Evolutionary conservation across 2,329 filamentous ascomycete species (phyloP).

Genomic region (Raffaelea arxii): DNA sequence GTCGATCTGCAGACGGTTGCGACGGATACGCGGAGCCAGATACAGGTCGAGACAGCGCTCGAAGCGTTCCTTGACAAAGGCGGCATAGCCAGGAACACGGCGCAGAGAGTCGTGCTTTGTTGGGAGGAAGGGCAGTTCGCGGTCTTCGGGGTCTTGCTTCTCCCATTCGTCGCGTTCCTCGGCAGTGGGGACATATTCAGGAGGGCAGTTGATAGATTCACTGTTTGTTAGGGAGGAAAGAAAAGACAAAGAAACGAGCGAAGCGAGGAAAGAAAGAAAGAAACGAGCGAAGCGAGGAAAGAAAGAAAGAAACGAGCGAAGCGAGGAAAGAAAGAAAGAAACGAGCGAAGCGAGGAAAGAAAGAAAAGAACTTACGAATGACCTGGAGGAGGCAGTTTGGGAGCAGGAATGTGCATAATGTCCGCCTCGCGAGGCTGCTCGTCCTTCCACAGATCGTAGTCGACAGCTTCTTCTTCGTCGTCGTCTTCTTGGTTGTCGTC

Average conservation of each 20-base stretch:
- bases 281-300: not conserved
- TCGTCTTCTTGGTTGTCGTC: constrained; percentile 54
- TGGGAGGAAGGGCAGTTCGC: constrained; percentile 81
- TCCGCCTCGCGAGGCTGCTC: constrained; percentile 76
- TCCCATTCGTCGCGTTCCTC: constrained; percentile 82
- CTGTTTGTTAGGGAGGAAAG: not conserved
- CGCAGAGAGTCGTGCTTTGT: constrained; percentile 74
- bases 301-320: too few relatives aligned
- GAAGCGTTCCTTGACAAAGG: constrained; percentile 90
- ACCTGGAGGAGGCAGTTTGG: constrained; percentile 84
- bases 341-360: not conserved
- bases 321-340: not conserved
- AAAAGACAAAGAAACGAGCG: not conserved
- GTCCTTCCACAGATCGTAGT: constrained; percentile 92
- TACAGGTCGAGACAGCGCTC: constrained; percentile 94
- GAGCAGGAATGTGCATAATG: constrained; percentile 88
- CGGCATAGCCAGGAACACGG: constrained; percentile 83
- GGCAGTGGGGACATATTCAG: constrained; percentile 82
- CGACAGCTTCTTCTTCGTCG: constrained; percentile 58
- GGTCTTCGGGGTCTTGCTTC: constrained; percentile 76
- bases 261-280: not conserved
- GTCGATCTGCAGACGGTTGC: constrained; percentile 94
- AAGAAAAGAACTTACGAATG: constrained; percentile 41
- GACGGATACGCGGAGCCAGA: constrained; percentile 80
- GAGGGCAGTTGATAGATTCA: constrained; percentile 90